phyloP scores from a whole-genome alignment of 495 filamentous ascomycete species.

The Xylaria intraflava region DNA sequence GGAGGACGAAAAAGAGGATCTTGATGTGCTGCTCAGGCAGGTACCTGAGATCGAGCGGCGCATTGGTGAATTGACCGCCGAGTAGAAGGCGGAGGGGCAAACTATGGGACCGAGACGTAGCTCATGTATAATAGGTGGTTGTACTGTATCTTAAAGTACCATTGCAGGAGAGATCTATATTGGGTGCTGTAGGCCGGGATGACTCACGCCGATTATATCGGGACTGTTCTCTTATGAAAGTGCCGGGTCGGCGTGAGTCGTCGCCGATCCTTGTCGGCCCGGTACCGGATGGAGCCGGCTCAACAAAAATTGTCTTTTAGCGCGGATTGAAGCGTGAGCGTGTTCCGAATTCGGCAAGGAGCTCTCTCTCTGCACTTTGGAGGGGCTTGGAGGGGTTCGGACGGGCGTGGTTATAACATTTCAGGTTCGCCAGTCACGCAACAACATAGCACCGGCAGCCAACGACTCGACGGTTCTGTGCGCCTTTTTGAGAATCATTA shows the following conservation, averaged over 20 bases:
- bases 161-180: too few relatives aligned
- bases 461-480: too few relatives aligned
- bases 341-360: slow-evolving; percentile 12
- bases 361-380: neutral
- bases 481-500: too few relatives aligned
- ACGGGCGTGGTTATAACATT: too few relatives aligned
- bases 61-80: slow-evolving; percentile 64
- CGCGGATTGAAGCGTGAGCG: neutral
- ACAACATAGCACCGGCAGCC: neutral
- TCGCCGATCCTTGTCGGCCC: neutral
- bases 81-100: slow-evolving; percentile 8
- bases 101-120: neutral
- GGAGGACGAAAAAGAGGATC: slow-evolving; percentile 95
- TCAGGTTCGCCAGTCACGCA: too few relatives aligned
- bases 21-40: slow-evolving; percentile 74
- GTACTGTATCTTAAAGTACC: too few relatives aligned
- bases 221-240: too few relatives aligned
- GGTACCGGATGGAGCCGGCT: neutral
- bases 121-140: neutral
- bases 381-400: slow-evolving; percentile 5
- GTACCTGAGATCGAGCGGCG: slow-evolving; percentile 84
- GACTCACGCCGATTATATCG: too few relatives aligned
- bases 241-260: slow-evolving; percentile 6
- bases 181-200: too few relatives aligned
- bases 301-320: slow-evolving; percentile 1